Evolutionary conservation across 257 asterid species (phyloP).

Genomic region (Jasminum sambac): DNA sequence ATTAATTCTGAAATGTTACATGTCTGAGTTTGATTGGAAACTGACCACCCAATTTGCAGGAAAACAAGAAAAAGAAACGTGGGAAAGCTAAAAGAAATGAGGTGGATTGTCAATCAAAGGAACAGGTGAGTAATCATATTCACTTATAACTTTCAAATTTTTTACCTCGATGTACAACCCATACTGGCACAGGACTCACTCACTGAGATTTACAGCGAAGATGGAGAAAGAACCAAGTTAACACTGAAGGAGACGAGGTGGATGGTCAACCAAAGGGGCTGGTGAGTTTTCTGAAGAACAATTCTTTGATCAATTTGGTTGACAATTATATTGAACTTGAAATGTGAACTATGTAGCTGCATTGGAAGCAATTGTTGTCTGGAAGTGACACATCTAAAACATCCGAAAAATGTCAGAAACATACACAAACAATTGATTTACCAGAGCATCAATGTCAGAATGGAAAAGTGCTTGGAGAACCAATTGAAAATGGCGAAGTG

Average conservation of each 20-base stretch:
- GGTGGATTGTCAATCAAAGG: constrained; percentile 35
- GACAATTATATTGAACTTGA: constrained; percentile 26
- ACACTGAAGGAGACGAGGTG: constrained; percentile 38
- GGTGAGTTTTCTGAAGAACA: constrained; percentile 44
- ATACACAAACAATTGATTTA: constrained; percentile 23
- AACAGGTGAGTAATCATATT: constrained; percentile 40
- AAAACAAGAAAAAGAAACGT: constrained; percentile 62
- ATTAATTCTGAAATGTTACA: constrained; percentile 10
- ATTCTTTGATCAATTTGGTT: not conserved
- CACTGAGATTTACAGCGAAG: constrained; percentile 31
- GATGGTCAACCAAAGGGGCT: constrained; percentile 72
- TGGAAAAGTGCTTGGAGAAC: not conserved
- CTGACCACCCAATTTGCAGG: constrained; percentile 43
- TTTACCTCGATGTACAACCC: not conserved
- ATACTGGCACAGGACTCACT: constrained; percentile 17
- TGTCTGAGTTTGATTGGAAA: constrained; percentile 24
- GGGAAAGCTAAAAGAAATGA: constrained; percentile 45
- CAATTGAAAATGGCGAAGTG: too few relatives aligned
- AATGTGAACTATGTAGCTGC: constrained; percentile 51
- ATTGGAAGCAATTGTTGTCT: constrained; percentile 60
- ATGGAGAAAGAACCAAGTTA: constrained; percentile 44
- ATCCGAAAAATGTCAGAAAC: constrained; percentile 37
- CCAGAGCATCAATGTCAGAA: not conserved
- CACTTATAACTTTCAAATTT: constrained; percentile 2
- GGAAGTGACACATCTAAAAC: constrained; percentile 36